Evolutionary conservation across 129 eudicot genomes (phyloP).

Genomic region (Flaveria ramosissima): DNA sequence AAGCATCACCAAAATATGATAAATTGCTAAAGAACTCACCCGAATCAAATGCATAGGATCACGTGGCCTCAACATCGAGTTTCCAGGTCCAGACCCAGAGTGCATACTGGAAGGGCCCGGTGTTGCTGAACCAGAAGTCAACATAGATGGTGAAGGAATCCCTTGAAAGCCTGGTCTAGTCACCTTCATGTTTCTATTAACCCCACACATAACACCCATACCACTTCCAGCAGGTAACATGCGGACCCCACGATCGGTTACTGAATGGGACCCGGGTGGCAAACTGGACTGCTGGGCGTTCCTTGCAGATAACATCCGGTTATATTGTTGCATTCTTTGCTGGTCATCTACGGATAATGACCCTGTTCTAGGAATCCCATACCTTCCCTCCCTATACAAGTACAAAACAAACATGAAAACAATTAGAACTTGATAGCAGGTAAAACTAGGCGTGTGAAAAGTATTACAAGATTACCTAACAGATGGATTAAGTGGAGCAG

Average conservation of each 20-base stretch:
- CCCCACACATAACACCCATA: constrained; percentile 56
- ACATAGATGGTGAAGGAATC: constrained; percentile 46
- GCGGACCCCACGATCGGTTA: constrained; percentile 67
- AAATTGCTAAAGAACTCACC: constrained; percentile 45
- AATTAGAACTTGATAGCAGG: constrained; percentile 11
- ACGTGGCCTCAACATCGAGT: constrained; percentile 67
- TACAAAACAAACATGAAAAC: constrained; percentile 10
- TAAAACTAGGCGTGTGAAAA: background rate
- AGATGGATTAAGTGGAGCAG: constrained; percentile 53
- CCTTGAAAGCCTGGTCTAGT: constrained; percentile 78
- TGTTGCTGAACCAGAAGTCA: constrained; percentile 50
- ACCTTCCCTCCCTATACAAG: constrained; percentile 66
- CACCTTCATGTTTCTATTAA: constrained; percentile 63
- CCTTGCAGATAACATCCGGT: constrained; percentile 65
- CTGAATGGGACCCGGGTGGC: constrained; percentile 68
- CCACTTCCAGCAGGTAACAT: constrained; percentile 66
- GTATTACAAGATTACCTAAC: constrained; percentile 53
- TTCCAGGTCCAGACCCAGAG: constrained; percentile 68
- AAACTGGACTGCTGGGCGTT: constrained; percentile 55
- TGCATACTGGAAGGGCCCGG: constrained; percentile 53
- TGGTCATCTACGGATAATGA: constrained; percentile 78
- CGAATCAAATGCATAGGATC: constrained; percentile 69
- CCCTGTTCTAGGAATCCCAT: constrained; percentile 64
- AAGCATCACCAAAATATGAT: background rate
- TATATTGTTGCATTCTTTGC: constrained; percentile 76